phyloP scores from a whole-genome alignment of 2,329 filamentous ascomycete species.

The Trichoderma sp. region DNA sequence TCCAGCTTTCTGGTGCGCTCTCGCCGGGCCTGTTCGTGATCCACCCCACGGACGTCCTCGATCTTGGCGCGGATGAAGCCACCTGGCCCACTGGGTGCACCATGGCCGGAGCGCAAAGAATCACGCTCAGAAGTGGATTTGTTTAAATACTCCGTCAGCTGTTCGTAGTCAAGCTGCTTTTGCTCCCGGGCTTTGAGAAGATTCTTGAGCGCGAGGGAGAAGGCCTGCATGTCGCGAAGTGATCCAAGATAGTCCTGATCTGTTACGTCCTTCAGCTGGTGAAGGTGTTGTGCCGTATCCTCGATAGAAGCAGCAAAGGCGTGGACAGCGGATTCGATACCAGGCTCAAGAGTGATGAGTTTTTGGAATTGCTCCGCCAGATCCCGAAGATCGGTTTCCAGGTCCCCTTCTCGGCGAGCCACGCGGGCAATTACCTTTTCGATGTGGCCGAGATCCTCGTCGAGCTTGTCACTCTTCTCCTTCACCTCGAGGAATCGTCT shows the following conservation, averaged over 20 bases:
- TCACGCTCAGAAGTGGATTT: conserved; percentile 89
- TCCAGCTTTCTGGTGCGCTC: conserved; percentile 90
- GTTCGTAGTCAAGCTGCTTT: conserved; percentile 97
- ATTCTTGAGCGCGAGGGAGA: conserved; percentile 82
- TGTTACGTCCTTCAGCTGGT: conserved; percentile 82
- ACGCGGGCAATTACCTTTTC: conserved; percentile 96
- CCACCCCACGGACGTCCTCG: conserved; percentile 93
- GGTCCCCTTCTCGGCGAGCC: conserved; percentile 81
- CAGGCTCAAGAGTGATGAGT: conserved; percentile 85
- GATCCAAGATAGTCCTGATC: conserved; percentile 95
- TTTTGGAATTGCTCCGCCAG: conserved; percentile 94
- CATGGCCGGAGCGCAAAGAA: conserved; percentile 67
- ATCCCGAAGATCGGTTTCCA: conserved; percentile 86
- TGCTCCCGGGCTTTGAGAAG: conserved; percentile 93
- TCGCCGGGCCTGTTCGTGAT: conserved; percentile 88
- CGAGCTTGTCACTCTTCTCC: conserved; percentile 89
- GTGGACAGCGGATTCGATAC: conserved; percentile 78
- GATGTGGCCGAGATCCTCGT: conserved; percentile 89
- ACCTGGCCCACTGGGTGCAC: conserved; percentile 64
- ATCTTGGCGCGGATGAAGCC: conserved; percentile 92
- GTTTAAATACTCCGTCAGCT: conserved; percentile 91
- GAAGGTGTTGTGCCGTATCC: conserved; percentile 78
- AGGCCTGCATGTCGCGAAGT: conserved; percentile 93
- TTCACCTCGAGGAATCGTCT: conserved; percentile 92
- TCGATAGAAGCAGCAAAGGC: conserved; percentile 87